Evolutionary conservation across 2,329 filamentous ascomycete species (phyloP), one percentile per base, ranked within the genome.

Genomic region (Zasmidium cellare): DNA sequence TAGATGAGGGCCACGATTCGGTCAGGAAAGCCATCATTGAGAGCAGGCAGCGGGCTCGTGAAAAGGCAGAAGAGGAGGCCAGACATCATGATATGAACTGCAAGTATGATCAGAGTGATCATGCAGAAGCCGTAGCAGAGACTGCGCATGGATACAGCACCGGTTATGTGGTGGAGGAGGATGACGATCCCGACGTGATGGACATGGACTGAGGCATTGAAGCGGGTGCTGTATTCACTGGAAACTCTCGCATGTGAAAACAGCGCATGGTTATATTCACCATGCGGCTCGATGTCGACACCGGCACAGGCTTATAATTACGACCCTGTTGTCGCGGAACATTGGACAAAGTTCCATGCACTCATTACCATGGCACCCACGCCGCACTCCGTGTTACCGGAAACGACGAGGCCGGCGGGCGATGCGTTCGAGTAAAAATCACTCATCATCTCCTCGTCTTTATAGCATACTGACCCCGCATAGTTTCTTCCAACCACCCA

Each of bases 1-100:
- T 96, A 19, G 86, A 91, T 0, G 87, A 90, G 64, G 82, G 88
- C 25, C 88, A 93, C 72, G 79, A 79, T 60, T 88, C 84, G 61
- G 90, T 96, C 61, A 83, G 91, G 59, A 91, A 87, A 73, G 91
- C 91, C 9, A 92, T 97, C 63, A 79, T 93, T 53, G 92, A 96
- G 72, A 85, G 90, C 2, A 83, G 91, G 53, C 84, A 83, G 48
- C 82, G 91, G 55, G 80, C 85, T 31, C 79, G 89, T 53, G 85
- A 89, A 65, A 80, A 76, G 71, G 67, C 68, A 7, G 50, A 55
- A 11, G 58, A 63, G 55, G 62, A 66, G 16, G 65, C 65, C 19
- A 61, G 69, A 48, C 68, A 71, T n/a, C 59, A 65, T 41, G 70
- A 72, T 45, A 71, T 72, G 69, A 63, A 64, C 35, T 59, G 68